Base-by-base conservation (phyloP, 495 filamentous ascomycete genomes). In the Trichoderma gamsii region DNA sequence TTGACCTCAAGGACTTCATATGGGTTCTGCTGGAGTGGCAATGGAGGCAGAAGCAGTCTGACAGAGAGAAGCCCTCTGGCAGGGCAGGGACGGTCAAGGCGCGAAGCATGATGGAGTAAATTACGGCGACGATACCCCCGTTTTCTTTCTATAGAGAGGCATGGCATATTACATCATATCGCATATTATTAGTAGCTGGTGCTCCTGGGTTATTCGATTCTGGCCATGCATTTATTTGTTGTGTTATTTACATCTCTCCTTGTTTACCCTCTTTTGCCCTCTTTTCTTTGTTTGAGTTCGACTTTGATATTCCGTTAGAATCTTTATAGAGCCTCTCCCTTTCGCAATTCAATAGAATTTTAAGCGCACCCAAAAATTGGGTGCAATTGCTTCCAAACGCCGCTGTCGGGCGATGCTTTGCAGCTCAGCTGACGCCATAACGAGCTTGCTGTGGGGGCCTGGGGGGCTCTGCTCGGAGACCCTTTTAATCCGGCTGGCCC, bases 1-100 rank as follows among this genome's bases (percentile, higher is more conserved):
- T 99, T 71, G 93, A 96, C 73, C 81, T 99, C 13, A 96, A 93
- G 93, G 82, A 92, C 56, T 98, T 99, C 78, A 72, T 99, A 32
- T 95, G 96, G 0, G 92, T 98, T 5, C 78, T 99, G 44, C 79
- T 96, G 41, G 91, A 94, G 69, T 98, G 94, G 94, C 94, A 97
- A 75, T 89, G 90, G 78, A 82, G 83, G 70, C 83, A 84, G 73
- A 88, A 85, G 79, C 72, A 80, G 46, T 76, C 73, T 64, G 81
- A 81, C 66, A 76, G 80, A 52, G 79, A 83, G 15, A 73, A 70
- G 69, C 74, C 75, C 63, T 32, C 43, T 1, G 27, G 44, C 65
- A 52, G 25, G 27, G 44, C 25, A 8, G 56, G 51, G 65, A 56
- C 21, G 7, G 15, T 35, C 44, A 67, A 67, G 13, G 65, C 23